These are phyloP conservation scores for Phytomonas francai DNA, from an alignment of 208 protist genomes.

Conservation along the genomic window DNA sequence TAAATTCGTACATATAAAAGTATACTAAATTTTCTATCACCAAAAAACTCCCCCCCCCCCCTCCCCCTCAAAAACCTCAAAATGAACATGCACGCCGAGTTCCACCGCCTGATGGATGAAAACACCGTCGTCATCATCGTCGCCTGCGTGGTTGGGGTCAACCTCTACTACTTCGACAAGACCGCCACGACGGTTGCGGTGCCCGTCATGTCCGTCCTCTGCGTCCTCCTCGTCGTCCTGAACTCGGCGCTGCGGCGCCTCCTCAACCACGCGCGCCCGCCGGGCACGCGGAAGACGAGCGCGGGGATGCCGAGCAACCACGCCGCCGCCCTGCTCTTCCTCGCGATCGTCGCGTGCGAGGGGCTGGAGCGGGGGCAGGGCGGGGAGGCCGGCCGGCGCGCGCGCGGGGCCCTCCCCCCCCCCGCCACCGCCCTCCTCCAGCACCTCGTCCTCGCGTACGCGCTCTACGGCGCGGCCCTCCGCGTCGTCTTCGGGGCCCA, in stretches of 20 bases:
- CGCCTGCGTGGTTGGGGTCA: constrained; percentile 22
- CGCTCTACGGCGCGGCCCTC: constrained; percentile 25
- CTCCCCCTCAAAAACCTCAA: too few species aligned
- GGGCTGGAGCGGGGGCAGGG: constrained; percentile 15
- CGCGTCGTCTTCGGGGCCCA: constrained; percentile 38
- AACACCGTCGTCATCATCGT: constrained; percentile 32
- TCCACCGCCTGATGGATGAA: constrained; percentile 23
- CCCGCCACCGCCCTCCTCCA: background rate
- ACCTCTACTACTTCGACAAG: constrained; percentile 24
- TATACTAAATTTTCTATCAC: too few species aligned
- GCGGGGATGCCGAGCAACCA: constrained; percentile 71
- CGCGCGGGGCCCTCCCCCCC: background rate
- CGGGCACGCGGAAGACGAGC: constrained; percentile 34
- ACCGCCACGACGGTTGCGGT: constrained; percentile 22
- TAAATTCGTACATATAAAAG: too few species aligned
- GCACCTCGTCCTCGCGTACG: constrained; percentile 22
- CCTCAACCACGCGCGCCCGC: constrained; percentile 39
- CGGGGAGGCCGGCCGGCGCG: background rate
- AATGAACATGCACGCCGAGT: background rate
- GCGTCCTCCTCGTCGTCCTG: constrained; percentile 26
- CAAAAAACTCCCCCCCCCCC: too few species aligned
- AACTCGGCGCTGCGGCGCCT: constrained; percentile 42
- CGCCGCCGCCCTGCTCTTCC: constrained; percentile 38
- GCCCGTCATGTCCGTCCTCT: constrained; percentile 28
- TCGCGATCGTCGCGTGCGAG: constrained; percentile 19